Evolutionary conservation across 2,329 filamentous ascomycete species (phyloP), one percentile per base, ranked within the genome.

Genomic region (Neophaeococcomyces aloes): DNA sequence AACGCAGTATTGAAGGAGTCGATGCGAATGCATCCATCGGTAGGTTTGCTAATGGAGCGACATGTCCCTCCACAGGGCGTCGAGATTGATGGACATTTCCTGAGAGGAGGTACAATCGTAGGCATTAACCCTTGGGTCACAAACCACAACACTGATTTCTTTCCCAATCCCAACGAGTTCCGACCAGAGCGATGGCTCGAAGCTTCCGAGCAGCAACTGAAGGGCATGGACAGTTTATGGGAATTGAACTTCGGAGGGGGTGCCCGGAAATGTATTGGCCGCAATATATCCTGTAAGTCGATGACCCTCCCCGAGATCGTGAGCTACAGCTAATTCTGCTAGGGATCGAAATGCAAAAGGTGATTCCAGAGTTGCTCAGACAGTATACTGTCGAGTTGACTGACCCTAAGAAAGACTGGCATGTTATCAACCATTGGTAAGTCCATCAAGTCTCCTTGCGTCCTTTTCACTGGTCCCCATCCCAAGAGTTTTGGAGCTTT

Each of bases 1-100:
- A 59, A 61, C 3, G 70, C 68, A 2, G 65, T 63, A 43, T 62
- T 74, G 25, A 64, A 72, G 35, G 70, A 74, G 53, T 56, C 65
- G 46, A 44, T 53, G 46, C 47, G 49, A 13, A 40, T 53, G 38
- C 51, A 53, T 31, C 53, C 56, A 3, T 50, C 50, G n/a, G 47
- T 56, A n/a, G 57, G 50, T 1, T 27, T 58, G 7, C 38, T 53
- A 8, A 44, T 59, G 15, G 56, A 58, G n/a, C 47, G 57, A 14
- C 41, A 53, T 19, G 53, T 55, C 3, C 56, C 57, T 32, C 43
- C 44, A n/a, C 45, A 40, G 6, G 51, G 51, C 2, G 42, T 37
- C 42, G 43, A 8, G 3, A 42, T 40, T 34, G 50, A 8, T 23
- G 53, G 18, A 30, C 48, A 49, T 29, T 52, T 44, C 38, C 43